Percentiles rank a stretch among this genome's conserved stretches.
Evolutionary conservation across 148 eudicot species (phyloP).

Genomic region (Salicornia ramosissima): DNA sequence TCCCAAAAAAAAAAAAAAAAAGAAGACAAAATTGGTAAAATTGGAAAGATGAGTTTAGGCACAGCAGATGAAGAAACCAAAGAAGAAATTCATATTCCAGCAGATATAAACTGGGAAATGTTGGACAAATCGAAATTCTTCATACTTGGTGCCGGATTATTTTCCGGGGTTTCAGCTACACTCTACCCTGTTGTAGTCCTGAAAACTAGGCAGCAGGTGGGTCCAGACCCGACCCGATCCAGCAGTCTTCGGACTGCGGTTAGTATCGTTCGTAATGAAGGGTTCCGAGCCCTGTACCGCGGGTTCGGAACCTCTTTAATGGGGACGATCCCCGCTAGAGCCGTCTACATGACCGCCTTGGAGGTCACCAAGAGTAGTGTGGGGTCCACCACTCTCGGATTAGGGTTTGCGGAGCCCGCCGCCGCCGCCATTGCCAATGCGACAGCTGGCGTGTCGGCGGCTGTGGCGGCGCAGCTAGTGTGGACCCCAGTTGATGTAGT

Average conservation of each 20-base stretch:
- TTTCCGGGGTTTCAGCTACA: slow-evolving; percentile 73
- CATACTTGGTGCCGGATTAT: slow-evolving; percentile 74
- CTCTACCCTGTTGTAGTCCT: slow-evolving; percentile 76
- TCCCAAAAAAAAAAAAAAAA: neutral
- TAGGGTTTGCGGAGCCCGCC: slow-evolving; percentile 54
- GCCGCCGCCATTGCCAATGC: slow-evolving; percentile 72
- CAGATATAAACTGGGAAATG: slow-evolving; percentile 91
- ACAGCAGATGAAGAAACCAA: slow-evolving; percentile 61
- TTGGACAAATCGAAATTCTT: slow-evolving; percentile 83
- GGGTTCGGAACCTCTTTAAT: slow-evolving; percentile 83
- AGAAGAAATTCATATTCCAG: slow-evolving; percentile 65
- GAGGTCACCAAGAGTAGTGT: slow-evolving; percentile 79
- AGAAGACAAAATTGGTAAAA: slow-evolving; percentile 2
- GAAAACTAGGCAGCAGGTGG: slow-evolving; percentile 84
- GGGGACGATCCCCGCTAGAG: slow-evolving; percentile 85
- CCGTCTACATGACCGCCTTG: slow-evolving; percentile 76
- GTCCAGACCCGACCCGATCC: slow-evolving; percentile 30
- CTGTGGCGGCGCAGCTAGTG: slow-evolving; percentile 86
- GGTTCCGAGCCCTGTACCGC: slow-evolving; percentile 55
- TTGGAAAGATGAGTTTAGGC: slow-evolving; percentile 67
- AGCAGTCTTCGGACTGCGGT: slow-evolving; percentile 39
- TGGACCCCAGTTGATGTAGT: slow-evolving; percentile 96
- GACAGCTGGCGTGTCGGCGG: slow-evolving; percentile 70
- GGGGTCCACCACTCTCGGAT: slow-evolving; percentile 44
- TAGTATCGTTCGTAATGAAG: slow-evolving; percentile 42